Conservation (phyloP, 257 asterid species). For the Capsicum pubescens region DNA sequence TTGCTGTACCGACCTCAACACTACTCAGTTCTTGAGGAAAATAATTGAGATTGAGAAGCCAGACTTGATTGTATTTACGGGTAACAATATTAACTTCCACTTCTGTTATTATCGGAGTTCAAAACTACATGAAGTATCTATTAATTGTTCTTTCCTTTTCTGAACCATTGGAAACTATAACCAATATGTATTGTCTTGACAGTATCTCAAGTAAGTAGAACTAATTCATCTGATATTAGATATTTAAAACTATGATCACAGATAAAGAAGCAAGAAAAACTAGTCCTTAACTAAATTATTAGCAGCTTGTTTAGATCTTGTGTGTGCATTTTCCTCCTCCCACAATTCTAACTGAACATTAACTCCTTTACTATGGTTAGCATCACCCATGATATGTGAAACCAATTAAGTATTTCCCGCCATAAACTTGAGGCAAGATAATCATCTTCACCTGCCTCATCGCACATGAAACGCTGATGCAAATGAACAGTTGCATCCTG, state of each 20-base stretch:
- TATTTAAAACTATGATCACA: slow-evolving; percentile 4
- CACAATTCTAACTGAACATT: neutral
- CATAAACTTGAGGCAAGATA: neutral
- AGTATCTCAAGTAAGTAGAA: neutral
- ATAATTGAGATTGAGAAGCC: slow-evolving; percentile 80
- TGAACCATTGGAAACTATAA: too few relatives aligned
- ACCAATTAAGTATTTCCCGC: neutral
- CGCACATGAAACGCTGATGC: neutral
- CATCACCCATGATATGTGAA: neutral
- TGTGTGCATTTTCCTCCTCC: neutral
- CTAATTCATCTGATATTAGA: neutral
- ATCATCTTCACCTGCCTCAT: neutral
- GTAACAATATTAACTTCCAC: slow-evolving; percentile 39
- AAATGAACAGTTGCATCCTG: neutral
- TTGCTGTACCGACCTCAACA: slow-evolving; percentile 78
- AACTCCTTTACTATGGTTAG: neutral
- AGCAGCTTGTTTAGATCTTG: slow-evolving; percentile 16
- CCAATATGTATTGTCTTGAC: neutral
- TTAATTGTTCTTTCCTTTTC: too few relatives aligned
- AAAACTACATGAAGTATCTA: neutral
- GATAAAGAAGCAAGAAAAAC: neutral
- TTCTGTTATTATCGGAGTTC: neutral
- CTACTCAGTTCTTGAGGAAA: slow-evolving; percentile 74
- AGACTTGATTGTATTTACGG: slow-evolving; percentile 94
- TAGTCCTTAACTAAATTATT: neutral